Conservation (phyloP, 768 basidiomycete species). For the Calocera cornea region DNA sequence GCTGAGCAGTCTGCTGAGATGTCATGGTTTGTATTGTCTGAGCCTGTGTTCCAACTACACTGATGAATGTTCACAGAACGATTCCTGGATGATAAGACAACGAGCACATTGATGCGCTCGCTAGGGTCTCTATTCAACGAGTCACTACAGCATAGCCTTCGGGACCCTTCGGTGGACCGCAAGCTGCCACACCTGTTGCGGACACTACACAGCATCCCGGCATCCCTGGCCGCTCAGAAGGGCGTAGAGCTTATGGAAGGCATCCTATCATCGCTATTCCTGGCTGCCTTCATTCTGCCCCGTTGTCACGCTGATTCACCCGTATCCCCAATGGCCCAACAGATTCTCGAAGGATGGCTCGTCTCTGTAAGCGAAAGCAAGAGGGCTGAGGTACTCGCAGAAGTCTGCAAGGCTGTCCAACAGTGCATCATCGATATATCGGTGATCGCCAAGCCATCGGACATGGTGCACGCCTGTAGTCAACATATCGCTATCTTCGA, state of each 20-base stretch:
- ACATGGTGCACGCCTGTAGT: conserved; percentile 8
- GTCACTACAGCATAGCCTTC: background rate
- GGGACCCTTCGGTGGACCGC: background rate
- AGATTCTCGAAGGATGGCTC: background rate
- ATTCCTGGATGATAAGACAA: background rate
- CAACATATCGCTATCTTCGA: conserved; percentile 1
- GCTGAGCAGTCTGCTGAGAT: conserved; percentile 29
- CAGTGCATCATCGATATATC: background rate
- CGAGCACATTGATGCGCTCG: background rate
- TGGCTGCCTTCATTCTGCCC: background rate
- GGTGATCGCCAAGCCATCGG: background rate
- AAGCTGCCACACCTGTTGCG: background rate
- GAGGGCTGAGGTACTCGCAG: background rate
- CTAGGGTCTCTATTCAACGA: background rate
- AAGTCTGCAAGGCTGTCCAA: background rate
- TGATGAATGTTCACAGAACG: background rate
- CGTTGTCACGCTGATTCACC: background rate
- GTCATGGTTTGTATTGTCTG: conserved; percentile 28
- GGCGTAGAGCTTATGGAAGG: background rate
- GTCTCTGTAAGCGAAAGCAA: background rate
- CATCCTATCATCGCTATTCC: background rate
- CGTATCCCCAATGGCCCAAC: background rate
- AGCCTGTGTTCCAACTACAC: too few relatives aligned
- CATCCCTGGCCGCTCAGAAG: background rate
- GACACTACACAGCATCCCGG: background rate